phyloP scores from a whole-genome alignment of 2,329 filamentous ascomycete species.

The Diaporthe sp. region DNA sequence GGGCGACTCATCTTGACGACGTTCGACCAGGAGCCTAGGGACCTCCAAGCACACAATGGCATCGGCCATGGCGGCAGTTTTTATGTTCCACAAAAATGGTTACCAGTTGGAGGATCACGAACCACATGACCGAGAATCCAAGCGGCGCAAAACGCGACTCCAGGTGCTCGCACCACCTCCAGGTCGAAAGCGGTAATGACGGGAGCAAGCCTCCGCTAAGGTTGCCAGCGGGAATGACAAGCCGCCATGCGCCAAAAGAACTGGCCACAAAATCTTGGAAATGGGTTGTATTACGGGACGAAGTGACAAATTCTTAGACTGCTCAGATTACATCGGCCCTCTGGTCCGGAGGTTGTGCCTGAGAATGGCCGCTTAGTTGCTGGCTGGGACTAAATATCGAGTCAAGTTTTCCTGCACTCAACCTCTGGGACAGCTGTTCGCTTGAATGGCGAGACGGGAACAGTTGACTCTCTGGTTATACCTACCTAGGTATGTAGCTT shows the following conservation, averaged over 20 bases:
- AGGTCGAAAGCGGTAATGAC: slow-evolving; percentile 22
- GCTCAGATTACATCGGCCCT: background rate
- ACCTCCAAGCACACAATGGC: background rate
- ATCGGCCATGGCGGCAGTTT: background rate
- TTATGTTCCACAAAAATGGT: background rate
- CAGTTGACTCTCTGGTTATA: background rate
- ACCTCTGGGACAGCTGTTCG: background rate
- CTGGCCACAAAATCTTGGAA: slow-evolving; percentile 1
- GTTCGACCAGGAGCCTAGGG: background rate
- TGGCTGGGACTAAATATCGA: background rate
- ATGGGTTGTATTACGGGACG: background rate
- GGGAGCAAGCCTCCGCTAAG: slow-evolving; percentile 16
- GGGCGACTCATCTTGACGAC: background rate
- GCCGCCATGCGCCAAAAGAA: slow-evolving; percentile 1
- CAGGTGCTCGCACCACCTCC: background rate
- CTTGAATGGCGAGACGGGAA: background rate
- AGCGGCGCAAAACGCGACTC: background rate
- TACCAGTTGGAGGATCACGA: background rate
- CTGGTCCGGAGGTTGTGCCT: background rate
- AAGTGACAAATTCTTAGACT: background rate
- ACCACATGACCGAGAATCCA: slow-evolving; percentile 3
- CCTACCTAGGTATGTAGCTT: background rate
- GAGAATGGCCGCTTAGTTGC: background rate
- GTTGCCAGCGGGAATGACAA: slow-evolving; percentile 19
- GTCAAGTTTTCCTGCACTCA: background rate